Percentiles rank a stretch among this genome's conserved stretches.
Evolutionary conservation across 2,329 filamentous ascomycete genomes (phyloP).

Genomic region (Aspergillus neoniger): DNA sequence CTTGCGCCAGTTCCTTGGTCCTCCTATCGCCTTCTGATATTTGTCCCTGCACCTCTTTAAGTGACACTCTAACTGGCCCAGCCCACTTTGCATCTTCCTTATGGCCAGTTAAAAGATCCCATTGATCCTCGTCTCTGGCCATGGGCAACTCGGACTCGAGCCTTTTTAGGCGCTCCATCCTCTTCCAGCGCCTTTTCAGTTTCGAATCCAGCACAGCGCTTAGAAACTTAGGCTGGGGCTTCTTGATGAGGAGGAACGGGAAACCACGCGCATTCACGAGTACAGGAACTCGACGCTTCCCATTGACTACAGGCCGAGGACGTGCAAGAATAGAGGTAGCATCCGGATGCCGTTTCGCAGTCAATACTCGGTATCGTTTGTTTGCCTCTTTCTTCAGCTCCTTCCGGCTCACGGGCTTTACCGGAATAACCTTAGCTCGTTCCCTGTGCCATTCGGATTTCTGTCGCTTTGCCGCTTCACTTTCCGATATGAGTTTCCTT

Average conservation of each 20-base stretch:
- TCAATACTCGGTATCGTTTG: slow-evolving; percentile 29
- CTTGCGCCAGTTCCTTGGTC: slow-evolving; percentile 32
- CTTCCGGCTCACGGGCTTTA: slow-evolving; percentile 26
- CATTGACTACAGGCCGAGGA: slow-evolving; percentile 35
- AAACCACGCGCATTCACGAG: slow-evolving; percentile 46
- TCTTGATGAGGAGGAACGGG: slow-evolving; percentile 48
- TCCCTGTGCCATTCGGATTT: slow-evolving; percentile 25
- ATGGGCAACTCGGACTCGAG: slow-evolving; percentile 34
- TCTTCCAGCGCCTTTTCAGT: slow-evolving; percentile 36
- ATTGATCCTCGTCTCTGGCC: slow-evolving; percentile 44
- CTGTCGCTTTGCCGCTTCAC: slow-evolving; percentile 23
- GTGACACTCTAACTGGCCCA: slow-evolving; percentile 19
- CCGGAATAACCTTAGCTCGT: slow-evolving; percentile 16
- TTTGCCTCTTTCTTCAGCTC: slow-evolving; percentile 29
- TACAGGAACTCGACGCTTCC: slow-evolving; percentile 43
- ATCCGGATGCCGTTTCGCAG: slow-evolving; percentile 36
- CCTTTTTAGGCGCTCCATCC: slow-evolving; percentile 35
- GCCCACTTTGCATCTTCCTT: slow-evolving; percentile 29
- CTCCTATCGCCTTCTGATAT: slow-evolving; percentile 31
- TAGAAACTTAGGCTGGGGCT: slow-evolving; percentile 45
- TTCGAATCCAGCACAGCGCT: slow-evolving; percentile 41
- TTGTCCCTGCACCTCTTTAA: slow-evolving; percentile 26
- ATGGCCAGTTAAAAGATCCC: slow-evolving; percentile 39
- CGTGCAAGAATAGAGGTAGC: slow-evolving; percentile 38
- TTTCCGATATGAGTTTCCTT: slow-evolving; percentile 29